Evolutionary conservation across 1,284 basidiomycete genomes (phyloP), one percentile per base, ranked within the genome.

Genomic region (Sporisorium sorghi): DNA sequence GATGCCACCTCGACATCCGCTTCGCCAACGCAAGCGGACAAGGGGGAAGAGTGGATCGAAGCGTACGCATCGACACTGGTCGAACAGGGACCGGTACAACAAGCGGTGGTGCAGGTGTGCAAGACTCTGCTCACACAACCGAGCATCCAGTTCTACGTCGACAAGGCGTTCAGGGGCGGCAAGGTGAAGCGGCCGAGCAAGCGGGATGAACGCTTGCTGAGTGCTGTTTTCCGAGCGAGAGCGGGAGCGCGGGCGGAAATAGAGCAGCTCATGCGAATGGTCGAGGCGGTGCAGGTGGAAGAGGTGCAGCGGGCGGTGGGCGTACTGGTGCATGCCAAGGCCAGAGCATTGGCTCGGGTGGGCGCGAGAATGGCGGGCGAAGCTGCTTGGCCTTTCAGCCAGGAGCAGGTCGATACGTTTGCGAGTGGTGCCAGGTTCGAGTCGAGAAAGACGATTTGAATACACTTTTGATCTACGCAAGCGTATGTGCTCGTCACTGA

Each of bases 101-200:
- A 26, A 0, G 62, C 66, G 14, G 42, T 67, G 14, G 50, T n/a
- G 10, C 19, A 24, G 19, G 63, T 66, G 39, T 40, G 49, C 15
- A 47, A 15, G 30, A 48, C 30, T 32, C 39, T 74, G n/a, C 5
- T 9, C 21, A 51, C 53, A 9, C 57, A 63, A 37, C 72, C 72
- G 17, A 74, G 72, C 37, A 74, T 74, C 19, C 72, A 70, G 24
- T 68, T 56, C 32, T 74, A 49, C 30, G 72, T 74, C 14, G 55
- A 69, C 30, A 21, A 30, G 3, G 63, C 63, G 5, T 70, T 74
- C 5, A 47, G 17, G 15, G 30, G 3, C 6, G 28, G n/a, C 9
- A 43, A 24, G 12, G 39, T 24, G 5, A 50, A 28, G 11, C 51
- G 66, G 12, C 58, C 72, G n/a, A 12, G 15, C 0, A 24, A 40